Base-by-base conservation (phyloP, 305 asterid genomes). In the Fraxinus latifolia region DNA sequence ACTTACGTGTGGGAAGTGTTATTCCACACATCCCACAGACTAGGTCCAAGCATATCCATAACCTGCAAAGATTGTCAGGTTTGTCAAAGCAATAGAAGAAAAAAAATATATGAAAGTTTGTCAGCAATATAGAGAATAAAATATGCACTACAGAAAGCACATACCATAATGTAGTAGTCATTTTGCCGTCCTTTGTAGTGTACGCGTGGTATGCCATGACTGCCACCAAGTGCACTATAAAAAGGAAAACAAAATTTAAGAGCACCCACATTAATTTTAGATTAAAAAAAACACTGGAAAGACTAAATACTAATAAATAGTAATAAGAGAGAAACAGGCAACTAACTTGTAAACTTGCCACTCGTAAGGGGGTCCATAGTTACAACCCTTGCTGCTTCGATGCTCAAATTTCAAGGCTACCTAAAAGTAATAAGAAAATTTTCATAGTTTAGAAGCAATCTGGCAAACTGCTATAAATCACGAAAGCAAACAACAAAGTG, bases 21-120 rank as follows among this genome's bases (percentile, higher is more conserved):
- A 81, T 91, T 90, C 97, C 97, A 93, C 74, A 91, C 90, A 87
- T 92, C 97, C 93, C 93, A 92, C 67, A 93, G 86, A 87, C 96
- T 93, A 23, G 95, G 94, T 71, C 97, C 97, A 79, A 93, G 95
- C 87, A 91, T 89, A 83, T 92, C 97, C 97, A 93, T 93, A 74
- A 93, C 97, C 97, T 93, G 92, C 77, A 83, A 86, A 87, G 50
- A 82, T 76, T 11, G 25, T 37, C 85, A 77, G 32, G 65, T 74
- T 81, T 25, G 62, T 53, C 65, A 60, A 74, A 80, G 17, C 7
- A 55, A 31, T 60, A 53, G 29, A 14, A 42, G 4, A 53, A 70
- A 58, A 23, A 65, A 21, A 39, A 33, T 17, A 47, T n/a, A 31
- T 62, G 74, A 33, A 29, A 29, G 39, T 32, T 31, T 2, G 14